Evolutionary conservation across 352 stramenopile species (phyloP), one percentile per base, ranked within the genome.

Genomic region (Phytophthora podocarpi): DNA sequence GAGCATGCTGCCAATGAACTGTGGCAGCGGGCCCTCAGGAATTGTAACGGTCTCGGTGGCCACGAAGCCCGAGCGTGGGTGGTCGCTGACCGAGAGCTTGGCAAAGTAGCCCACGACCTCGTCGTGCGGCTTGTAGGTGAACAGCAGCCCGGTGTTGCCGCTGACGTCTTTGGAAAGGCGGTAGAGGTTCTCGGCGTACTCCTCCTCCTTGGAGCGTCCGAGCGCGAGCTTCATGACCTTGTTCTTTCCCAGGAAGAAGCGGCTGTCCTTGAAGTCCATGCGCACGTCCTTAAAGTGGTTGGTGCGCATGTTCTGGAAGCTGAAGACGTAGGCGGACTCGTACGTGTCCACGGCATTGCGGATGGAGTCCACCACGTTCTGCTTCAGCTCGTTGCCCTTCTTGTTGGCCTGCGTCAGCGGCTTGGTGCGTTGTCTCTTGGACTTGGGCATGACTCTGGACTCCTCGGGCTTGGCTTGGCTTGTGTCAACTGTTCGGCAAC

Each of bases 201-300:
- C 97, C 60, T 99, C 97, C 67, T 98, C 95, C 30, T 91, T 86
- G 12, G 83, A 91, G 47, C 90, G 86, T 26, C 97, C 97, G 13
- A 99, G 78, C 11, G 97, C 97, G 43, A 99, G 89, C 77, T 99
- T 98, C 76, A 99, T 94, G 34, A 99, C 84, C 80, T 99, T 99
- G 82, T 99, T 99, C 79, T 99, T 99, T 64, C 97, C 97, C 48
- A 99, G 70, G 67, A 99, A 98, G 74, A 99, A 98, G 51, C 90
- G 87, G 65, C 83, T 93, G 58, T 98, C 92, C 28, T 91, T 94
- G 67, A 99, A 99, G 69, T 99, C 92, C 61, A 98, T 82, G 40
- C 97, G 91, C 53, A 99, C 93, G 47, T 99, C 88, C 74, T 99
- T 99, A 74, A 99, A 98, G 71, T 98, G 96, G 81, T 97, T 98